phyloP scores from a whole-genome alignment of 2,329 filamentous ascomycete genomes.

The Gaeumannomyces sp. region DNA sequence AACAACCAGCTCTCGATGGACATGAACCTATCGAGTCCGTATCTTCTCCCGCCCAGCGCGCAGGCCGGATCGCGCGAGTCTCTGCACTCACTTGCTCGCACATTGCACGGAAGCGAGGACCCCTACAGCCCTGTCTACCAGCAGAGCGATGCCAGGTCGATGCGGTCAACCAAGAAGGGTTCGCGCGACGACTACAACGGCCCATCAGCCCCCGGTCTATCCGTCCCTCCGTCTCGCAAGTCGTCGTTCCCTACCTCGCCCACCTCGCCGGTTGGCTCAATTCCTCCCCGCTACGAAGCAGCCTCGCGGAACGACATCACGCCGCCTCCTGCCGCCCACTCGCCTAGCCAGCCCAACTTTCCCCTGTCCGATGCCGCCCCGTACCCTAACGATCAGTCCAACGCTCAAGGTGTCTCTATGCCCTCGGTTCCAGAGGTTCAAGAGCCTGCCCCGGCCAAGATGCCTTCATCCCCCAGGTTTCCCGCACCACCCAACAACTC shows the following conservation, averaged over 20 bases:
- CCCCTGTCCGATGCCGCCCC: slow-evolving; percentile 24
- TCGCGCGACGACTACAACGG: slow-evolving; percentile 30
- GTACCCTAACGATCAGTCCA: slow-evolving; percentile 28
- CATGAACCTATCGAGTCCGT: slow-evolving; percentile 75
- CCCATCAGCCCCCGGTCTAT: slow-evolving; percentile 30
- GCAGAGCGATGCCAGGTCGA: slow-evolving; percentile 48
- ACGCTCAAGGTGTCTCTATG: slow-evolving; percentile 20
- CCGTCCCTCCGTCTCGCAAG: slow-evolving; percentile 30
- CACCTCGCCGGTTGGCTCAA: slow-evolving; percentile 3
- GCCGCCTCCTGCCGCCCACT: slow-evolving; percentile 1
- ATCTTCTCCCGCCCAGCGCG: slow-evolving; percentile 80
- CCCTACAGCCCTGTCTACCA: slow-evolving; percentile 71
- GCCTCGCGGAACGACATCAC: not conserved
- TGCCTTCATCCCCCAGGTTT: slow-evolving; percentile 18
- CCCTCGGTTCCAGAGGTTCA: slow-evolving; percentile 25
- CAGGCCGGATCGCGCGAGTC: slow-evolving; percentile 73
- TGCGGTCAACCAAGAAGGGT: slow-evolving; percentile 43
- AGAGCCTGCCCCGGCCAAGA: slow-evolving; percentile 27
- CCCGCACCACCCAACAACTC: slow-evolving; percentile 13
- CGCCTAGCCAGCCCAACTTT: slow-evolving; percentile 17
- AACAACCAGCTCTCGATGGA: slow-evolving; percentile 60
- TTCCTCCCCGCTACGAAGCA: slow-evolving; percentile 7
- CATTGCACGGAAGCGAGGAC: slow-evolving; percentile 69
- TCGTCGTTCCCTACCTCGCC: slow-evolving; percentile 36
- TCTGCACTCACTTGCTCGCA: slow-evolving; percentile 75